These are phyloP conservation scores for Elsinoe ampelina DNA, from an alignment of 2,329 filamentous ascomycete genomes.

Conservation along the genomic window DNA sequence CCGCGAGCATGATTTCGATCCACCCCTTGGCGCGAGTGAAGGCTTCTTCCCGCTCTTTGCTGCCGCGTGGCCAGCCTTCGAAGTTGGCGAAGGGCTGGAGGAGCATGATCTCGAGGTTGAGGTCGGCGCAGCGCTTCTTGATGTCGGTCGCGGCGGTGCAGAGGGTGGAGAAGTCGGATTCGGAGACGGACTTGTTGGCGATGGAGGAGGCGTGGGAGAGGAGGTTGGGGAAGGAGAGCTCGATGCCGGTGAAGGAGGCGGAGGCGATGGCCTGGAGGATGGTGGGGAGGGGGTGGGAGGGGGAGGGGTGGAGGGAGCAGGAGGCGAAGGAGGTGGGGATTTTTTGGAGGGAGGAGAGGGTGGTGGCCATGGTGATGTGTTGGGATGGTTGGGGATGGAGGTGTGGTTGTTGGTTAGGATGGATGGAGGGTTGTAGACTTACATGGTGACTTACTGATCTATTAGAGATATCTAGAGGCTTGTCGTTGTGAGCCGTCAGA, in stretches of 20 bases:
- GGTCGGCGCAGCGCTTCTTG: slow-evolving; percentile 43
- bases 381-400: neutral
- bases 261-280: slow-evolving; percentile 55
- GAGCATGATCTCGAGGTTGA: slow-evolving; percentile 55
- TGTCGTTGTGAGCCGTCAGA: neutral
- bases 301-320: slow-evolving; percentile 44
- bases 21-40: slow-evolving; percentile 56
- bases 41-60: slow-evolving; percentile 50
- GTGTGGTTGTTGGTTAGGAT: neutral
- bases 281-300: slow-evolving; percentile 45
- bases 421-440: neutral
- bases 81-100: slow-evolving; percentile 70
- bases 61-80: slow-evolving; percentile 59
- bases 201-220: slow-evolving; percentile 48
- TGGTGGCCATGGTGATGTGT: slow-evolving; percentile 9
- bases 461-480: neutral
- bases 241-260: slow-evolving; percentile 59
- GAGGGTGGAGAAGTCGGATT: slow-evolving; percentile 52
- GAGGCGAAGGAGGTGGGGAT: slow-evolving; percentile 48
- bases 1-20: slow-evolving; percentile 61
- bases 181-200: slow-evolving; percentile 39
- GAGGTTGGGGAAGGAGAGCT: slow-evolving; percentile 67
- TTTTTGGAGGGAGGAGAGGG: slow-evolving; percentile 26
- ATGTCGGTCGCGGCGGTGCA: slow-evolving; percentile 47
- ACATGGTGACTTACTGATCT: neutral